phyloP scores from a whole-genome alignment of 2,329 filamentous ascomycete genomes.

The Cercospora zeae-maydis region DNA sequence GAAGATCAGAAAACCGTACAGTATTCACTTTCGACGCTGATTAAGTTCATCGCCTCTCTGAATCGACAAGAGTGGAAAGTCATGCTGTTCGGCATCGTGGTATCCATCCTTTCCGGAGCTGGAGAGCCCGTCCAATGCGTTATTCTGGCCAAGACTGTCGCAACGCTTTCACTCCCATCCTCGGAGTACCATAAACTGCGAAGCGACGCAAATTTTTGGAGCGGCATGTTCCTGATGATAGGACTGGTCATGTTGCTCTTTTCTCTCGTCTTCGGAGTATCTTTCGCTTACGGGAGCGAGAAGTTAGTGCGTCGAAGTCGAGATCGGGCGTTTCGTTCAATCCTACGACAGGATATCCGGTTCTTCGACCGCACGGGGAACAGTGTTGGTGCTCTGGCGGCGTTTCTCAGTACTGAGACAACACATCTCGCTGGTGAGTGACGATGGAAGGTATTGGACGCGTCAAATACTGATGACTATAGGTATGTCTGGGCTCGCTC shows the following conservation, averaged over 20 bases:
- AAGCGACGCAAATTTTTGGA: slow-evolving; percentile 47
- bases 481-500: slow-evolving; percentile 52
- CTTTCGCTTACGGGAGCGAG: slow-evolving; percentile 78
- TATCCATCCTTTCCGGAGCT: slow-evolving; percentile 70
- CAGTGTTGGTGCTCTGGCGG: slow-evolving; percentile 42
- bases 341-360: slow-evolving; percentile 83
- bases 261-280: slow-evolving; percentile 57
- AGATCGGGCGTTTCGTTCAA: slow-evolving; percentile 72
- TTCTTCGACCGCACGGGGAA: slow-evolving; percentile 69
- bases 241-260: slow-evolving; percentile 37
- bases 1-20: neutral
- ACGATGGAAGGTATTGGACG: neutral
- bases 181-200: slow-evolving; percentile 38
- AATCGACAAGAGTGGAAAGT: slow-evolving; percentile 66
- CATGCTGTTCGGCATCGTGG: slow-evolving; percentile 71
- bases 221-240: slow-evolving; percentile 53
- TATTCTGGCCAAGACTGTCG: slow-evolving; percentile 83
- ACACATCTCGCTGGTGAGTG: slow-evolving; percentile 44
- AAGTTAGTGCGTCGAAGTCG: slow-evolving; percentile 75
- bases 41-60: slow-evolving; percentile 74
- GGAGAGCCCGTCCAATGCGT: slow-evolving; percentile 73
- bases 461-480: neutral
- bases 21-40: slow-evolving; percentile 68
- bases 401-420: slow-evolving; percentile 45
- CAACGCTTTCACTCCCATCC: slow-evolving; percentile 59